Evolutionary conservation across 2,329 filamentous ascomycete species (phyloP).

Genomic region (Monilinia laxa): DNA sequence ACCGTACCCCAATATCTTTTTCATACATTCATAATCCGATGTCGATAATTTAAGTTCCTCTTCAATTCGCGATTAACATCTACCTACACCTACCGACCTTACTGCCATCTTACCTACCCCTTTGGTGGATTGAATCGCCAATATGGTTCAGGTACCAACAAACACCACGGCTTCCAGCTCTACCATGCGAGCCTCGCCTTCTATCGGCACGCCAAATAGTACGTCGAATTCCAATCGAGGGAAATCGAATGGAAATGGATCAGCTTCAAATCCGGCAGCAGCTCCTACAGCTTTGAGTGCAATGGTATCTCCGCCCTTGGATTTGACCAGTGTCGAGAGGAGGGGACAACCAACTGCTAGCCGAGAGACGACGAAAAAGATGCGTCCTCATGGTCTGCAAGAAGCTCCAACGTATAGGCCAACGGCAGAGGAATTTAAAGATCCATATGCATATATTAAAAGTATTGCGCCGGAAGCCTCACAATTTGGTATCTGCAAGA

Average conservation of each 20-base stretch:
- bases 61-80: conserved; percentile 11
- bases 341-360: conserved; percentile 77
- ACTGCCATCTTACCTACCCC: background rate
- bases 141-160: conserved; percentile 40
- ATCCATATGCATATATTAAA: conserved; percentile 89
- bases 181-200: conserved; percentile 35
- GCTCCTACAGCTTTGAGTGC: conserved; percentile 40
- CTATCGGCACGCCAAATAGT: conserved; percentile 32
- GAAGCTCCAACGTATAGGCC: conserved; percentile 91
- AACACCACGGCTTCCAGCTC: conserved; percentile 35
- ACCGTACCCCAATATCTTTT: conserved; percentile 3
- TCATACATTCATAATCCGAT: conserved; percentile 30
- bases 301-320: conserved; percentile 57
- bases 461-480: conserved; percentile 85
- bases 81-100: background rate
- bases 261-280: conserved; percentile 38
- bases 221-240: conserved; percentile 33
- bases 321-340: conserved; percentile 87
- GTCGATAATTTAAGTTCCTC: conserved; percentile 30
- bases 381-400: conserved; percentile 77
- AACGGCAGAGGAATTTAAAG: conserved; percentile 90
- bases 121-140: conserved; percentile 24
- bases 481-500: conserved; percentile 90
- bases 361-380: conserved; percentile 73
- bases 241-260: conserved; percentile 36